phyloP scores from a whole-genome alignment of 805 yeast species.

The Ogataea corticis region DNA sequence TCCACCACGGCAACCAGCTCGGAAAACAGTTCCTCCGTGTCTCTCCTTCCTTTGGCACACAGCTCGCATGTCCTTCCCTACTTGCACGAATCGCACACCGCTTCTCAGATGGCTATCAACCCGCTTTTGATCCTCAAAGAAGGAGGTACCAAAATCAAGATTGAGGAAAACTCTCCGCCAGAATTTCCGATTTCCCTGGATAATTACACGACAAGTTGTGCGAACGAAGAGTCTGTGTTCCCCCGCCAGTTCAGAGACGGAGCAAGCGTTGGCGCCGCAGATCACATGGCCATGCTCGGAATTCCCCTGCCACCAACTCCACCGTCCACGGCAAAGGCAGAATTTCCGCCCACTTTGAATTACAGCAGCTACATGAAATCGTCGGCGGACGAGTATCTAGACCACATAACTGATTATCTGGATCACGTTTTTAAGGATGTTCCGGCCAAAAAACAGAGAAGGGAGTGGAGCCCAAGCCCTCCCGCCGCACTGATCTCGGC shows the following conservation, averaged over 20 bases:
- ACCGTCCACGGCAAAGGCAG: background rate
- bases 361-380: slow-evolving; percentile 1
- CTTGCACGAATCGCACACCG: slow-evolving; percentile 2
- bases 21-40: background rate
- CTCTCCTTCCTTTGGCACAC: background rate
- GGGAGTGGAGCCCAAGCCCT: background rate
- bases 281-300: slow-evolving; percentile 1
- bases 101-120: slow-evolving; percentile 4
- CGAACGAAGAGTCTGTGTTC: too few species aligned
- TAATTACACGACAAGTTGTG: background rate
- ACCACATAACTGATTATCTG: slow-evolving; percentile 4
- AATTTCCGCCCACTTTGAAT: background rate
- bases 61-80: background rate
- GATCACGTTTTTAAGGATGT: slow-evolving; percentile 3
- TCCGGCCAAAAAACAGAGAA: background rate
- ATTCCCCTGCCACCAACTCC: background rate
- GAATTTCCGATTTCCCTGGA: slow-evolving; percentile 1
- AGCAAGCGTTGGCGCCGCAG: too few species aligned
- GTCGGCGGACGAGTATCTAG: slow-evolving; percentile 2
- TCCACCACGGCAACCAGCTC: background rate
- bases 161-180: background rate
- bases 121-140: slow-evolving; percentile 12
- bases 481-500: background rate
- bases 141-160: background rate
- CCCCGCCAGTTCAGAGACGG: too few species aligned